Evolutionary conservation across 768 basidiomycete genomes (phyloP).

Genomic region (Boletus bicolor): DNA sequence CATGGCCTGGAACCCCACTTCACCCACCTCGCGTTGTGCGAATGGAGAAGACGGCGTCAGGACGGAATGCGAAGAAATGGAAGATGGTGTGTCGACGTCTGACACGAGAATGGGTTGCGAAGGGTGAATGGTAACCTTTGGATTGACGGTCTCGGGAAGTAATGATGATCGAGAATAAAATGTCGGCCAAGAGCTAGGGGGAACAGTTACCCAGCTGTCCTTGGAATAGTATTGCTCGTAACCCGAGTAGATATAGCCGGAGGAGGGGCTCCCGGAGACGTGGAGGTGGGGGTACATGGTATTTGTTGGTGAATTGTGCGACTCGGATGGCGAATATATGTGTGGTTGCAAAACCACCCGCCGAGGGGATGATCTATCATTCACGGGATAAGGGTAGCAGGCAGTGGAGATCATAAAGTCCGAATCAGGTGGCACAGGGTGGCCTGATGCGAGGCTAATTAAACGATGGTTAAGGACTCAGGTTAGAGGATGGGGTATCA

Average conservation of each 20-base stretch:
- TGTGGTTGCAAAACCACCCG: conserved; percentile 24
- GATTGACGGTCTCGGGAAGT: conserved; percentile 22
- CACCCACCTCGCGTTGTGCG: conserved; percentile 11
- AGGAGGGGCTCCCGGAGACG: conserved; percentile 17
- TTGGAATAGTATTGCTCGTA: conserved; percentile 26
- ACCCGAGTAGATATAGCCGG: conserved; percentile 21
- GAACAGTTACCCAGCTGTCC: conserved; percentile 11
- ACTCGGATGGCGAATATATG: conserved; percentile 32
- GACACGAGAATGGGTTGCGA: conserved; percentile 20
- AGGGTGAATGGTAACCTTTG: conserved; percentile 29
- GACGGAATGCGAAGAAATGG: conserved; percentile 31
- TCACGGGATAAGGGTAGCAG: conserved; percentile 27
- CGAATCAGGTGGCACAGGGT: conserved; percentile 22
- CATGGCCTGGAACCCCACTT: conserved; percentile 14
- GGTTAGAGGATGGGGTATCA: conserved; percentile 27
- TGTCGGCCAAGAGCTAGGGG: conserved; percentile 22
- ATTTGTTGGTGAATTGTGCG: conserved; percentile 17
- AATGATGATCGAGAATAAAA: conserved; percentile 18
- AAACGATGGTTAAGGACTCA: conserved; percentile 16
- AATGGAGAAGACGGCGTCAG: conserved; percentile 32
- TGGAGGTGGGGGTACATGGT: conserved; percentile 30
- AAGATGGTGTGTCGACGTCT: conserved; percentile 32
- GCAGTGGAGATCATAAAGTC: conserved; percentile 31
- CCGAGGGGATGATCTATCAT: conserved; percentile 23
- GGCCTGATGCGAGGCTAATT: conserved; percentile 13